phyloP scores from a whole-genome alignment of 2,329 filamentous ascomycete genomes.

The Trichophyton benhamiae region DNA sequence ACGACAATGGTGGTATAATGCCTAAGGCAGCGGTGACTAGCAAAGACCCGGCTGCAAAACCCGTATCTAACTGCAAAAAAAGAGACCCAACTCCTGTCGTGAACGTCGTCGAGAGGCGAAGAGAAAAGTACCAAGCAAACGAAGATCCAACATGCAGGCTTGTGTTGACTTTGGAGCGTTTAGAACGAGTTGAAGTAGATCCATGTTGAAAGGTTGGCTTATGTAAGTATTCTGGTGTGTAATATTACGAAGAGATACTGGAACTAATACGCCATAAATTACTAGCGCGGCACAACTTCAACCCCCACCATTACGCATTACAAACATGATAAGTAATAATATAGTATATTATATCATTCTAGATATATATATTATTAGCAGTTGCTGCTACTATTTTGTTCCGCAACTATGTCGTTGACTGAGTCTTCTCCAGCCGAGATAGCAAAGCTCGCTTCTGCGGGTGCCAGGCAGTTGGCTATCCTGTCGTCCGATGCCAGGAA shows the following conservation, averaged over 20 bases:
- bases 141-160: neutral
- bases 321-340: neutral
- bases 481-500: conserved; percentile 67
- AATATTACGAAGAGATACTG: neutral
- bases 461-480: conserved; percentile 71
- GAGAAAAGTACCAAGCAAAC: neutral
- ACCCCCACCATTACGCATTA: neutral
- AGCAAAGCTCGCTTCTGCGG: conserved; percentile 63
- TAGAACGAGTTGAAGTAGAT: neutral
- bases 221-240: neutral
- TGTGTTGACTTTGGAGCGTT: conserved; percentile 1
- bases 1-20: neutral
- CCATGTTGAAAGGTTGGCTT: neutral
- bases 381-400: neutral
- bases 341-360: neutral
- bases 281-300: neutral
- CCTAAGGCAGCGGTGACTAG: neutral
- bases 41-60: neutral
- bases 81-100: neutral
- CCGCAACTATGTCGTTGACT: conserved; percentile 65
- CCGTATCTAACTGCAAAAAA: neutral
- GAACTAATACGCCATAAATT: neutral
- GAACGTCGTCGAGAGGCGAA: neutral
- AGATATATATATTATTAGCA: no score
- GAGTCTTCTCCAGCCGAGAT: conserved; percentile 68